phyloP scores from a whole-genome alignment of 139 green algal genomes.

The Ostreobium quekettii region DNA sequence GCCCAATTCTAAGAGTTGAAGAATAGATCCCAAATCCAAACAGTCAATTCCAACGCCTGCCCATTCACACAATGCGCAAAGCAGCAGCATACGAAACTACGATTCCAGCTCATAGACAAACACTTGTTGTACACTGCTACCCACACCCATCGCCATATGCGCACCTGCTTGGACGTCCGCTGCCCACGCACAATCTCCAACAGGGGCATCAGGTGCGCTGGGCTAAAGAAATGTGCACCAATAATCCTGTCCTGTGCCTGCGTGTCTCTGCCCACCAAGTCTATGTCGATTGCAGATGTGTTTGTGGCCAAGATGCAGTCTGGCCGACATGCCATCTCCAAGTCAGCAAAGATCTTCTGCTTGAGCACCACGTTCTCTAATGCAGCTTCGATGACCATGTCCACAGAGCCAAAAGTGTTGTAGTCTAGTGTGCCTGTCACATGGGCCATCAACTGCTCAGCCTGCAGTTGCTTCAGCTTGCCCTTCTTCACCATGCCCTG shows the following conservation, averaged over 20 bases:
- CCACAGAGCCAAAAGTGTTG: constrained; percentile 57
- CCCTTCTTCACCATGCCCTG: constrained; percentile 82
- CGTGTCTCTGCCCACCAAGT: constrained; percentile 63
- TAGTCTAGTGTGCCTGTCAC: constrained; percentile 78
- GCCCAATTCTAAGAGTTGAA: too few relatives aligned
- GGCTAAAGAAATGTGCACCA: constrained; percentile 92
- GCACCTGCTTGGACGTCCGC: constrained; percentile 72
- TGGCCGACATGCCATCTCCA: constrained; percentile 62
- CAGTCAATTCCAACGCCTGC: too few relatives aligned
- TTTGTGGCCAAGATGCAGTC: constrained; percentile 94
- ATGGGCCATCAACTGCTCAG: constrained; percentile 44
- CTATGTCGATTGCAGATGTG: constrained; percentile 97
- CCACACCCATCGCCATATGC: too few relatives aligned
- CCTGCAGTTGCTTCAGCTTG: constrained; percentile 47
- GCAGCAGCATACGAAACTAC: too few relatives aligned
- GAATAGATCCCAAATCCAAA: too few relatives aligned
- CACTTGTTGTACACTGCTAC: too few relatives aligned
- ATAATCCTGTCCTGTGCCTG: constrained; percentile 67
- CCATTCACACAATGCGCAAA: too few relatives aligned
- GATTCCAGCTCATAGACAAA: too few relatives aligned
- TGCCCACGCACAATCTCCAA: constrained; percentile 93
- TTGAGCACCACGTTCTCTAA: constrained; percentile 94
- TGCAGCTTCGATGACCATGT: constrained; percentile 98
- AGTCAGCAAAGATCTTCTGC: constrained; percentile 77
- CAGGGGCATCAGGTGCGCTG: constrained; percentile 97